Evolutionary conservation across 768 basidiomycete species (phyloP), one percentile per base, ranked within the genome.

Genomic region (Leccinum uliginosum): DNA sequence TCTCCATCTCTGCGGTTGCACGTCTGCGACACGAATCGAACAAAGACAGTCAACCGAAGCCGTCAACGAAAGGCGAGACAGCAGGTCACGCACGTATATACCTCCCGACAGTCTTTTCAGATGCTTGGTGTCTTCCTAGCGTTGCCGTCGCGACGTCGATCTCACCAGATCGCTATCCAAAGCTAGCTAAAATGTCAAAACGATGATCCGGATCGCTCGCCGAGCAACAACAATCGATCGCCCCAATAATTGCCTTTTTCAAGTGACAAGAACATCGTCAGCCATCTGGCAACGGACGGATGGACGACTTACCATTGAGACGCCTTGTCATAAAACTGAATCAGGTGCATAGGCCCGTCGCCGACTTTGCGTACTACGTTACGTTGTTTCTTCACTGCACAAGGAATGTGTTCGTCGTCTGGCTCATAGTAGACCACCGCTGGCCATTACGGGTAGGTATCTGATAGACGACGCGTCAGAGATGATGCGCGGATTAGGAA

Each of bases 401-500:
- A 35, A 34, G 88, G 88, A n/a, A 93, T 79, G 0, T 67, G 68
- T 1, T 75, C 69, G 47, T 87, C 82, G 43, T 85, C 82, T 9
- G 81, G 78, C 24, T 85, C 83, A 51, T 79, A 86, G n/a, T 29
- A 29, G 27, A 94, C 80, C 10, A 89, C 83, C 9, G 86, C 93
- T 40, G 93, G 91, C 85, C 89, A 96, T 85, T 86, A 95, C 2
- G 93, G 93, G 63, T 78, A 94, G 0, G 85, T 80, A 34, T 75
- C 91, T 91, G 23, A 23, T 57, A 15, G 26, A 51, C 19, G 56
- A 10, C n/a, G 56, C 12, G 12, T 65, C 53, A 71, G 54, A 15
- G 27, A 29, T 19, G 5, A 2, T 38, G 38, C n/a, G n/a, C 35
- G 3, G 15, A 15, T 9, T 12, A 3, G 8, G 30, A 29, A 46